A percentile compares a stretch with the other conserved stretches of the same genome.
These are phyloP conservation scores for Penicillium sclerotiorum DNA, from an alignment of 2,329 filamentous ascomycete species.

Conservation along the genomic window DNA sequence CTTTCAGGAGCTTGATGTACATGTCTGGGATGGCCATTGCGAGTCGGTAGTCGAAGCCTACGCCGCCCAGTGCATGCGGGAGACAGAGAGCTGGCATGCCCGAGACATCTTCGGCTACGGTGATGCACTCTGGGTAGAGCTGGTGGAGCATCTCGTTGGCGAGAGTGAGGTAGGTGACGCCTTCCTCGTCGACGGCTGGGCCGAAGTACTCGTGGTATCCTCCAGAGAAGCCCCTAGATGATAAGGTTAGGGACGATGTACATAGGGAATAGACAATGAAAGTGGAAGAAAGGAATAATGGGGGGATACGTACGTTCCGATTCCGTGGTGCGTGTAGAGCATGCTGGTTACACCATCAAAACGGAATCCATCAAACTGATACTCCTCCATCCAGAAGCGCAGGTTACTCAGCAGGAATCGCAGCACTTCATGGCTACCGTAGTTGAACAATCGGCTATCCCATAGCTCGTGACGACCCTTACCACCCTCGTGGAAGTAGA, in stretches of 20 bases:
- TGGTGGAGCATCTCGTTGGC: slow-evolving; percentile 94
- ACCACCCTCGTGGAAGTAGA: slow-evolving; percentile 88
- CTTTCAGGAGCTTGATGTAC: slow-evolving; percentile 99
- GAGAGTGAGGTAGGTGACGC: slow-evolving; percentile 90
- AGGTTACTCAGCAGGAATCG: slow-evolving; percentile 95
- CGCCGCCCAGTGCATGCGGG: slow-evolving; percentile 78
- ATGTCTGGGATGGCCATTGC: slow-evolving; percentile 98
- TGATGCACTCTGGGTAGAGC: slow-evolving; percentile 86
- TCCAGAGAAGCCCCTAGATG: slow-evolving; percentile 81
- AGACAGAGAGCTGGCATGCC: slow-evolving; percentile 98
- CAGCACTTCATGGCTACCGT: slow-evolving; percentile 89
- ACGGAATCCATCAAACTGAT: slow-evolving; percentile 92
- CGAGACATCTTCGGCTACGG: slow-evolving; percentile 94
- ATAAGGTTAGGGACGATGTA: slow-evolving; percentile 13
- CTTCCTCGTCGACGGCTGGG: slow-evolving; percentile 83
- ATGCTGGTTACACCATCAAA: slow-evolving; percentile 99
- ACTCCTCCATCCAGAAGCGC: slow-evolving; percentile 99
- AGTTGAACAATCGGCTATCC: slow-evolving; percentile 98
- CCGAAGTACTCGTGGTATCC: slow-evolving; percentile 99
- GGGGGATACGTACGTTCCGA: slow-evolving; percentile 75
- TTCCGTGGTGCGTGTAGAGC: slow-evolving; percentile 94
- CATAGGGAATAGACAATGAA: neutral
- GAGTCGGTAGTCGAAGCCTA: slow-evolving; percentile 95
- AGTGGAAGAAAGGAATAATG: neutral
- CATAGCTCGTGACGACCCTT: slow-evolving; percentile 90